Conservation (phyloP, 129 eudicot species). For the Pittosporum tobira region DNA sequence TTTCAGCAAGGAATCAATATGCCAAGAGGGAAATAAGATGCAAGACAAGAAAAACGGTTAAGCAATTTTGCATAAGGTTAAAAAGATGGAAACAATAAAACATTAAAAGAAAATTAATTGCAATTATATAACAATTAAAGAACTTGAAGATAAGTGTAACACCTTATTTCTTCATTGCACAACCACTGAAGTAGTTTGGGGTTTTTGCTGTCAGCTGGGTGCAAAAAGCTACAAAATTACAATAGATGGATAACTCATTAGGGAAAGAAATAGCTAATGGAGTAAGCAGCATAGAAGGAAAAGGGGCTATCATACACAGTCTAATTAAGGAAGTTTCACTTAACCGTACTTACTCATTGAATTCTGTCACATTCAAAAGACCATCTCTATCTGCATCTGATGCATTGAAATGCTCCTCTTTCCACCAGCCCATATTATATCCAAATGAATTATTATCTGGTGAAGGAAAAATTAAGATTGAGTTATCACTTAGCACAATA, state of each 20-base stretch:
- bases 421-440: conserved; percentile 99
- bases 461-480: not conserved
- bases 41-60: not conserved
- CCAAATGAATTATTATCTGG: conserved; percentile 77
- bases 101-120: not conserved
- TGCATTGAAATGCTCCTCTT: conserved; percentile 94
- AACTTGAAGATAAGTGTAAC: conserved; percentile 10
- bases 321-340: conserved; percentile 5
- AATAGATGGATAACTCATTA: conserved; percentile 5
- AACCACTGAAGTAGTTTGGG: conserved; percentile 78
- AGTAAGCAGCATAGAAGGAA: not conserved
- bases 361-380: conserved; percentile 73
- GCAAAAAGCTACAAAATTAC: conserved; percentile 60
- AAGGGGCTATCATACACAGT: not conserved
- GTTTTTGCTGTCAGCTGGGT: conserved; percentile 82
- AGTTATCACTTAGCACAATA: not conserved
- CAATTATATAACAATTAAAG: not conserved
- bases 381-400: conserved; percentile 93
- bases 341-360: conserved; percentile 69
- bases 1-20: not conserved
- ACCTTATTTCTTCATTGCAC: conserved; percentile 99
- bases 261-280: not conserved
- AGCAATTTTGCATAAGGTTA: not conserved
- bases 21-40: not conserved
- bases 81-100: not conserved